Conservation (phyloP, 2,329 filamentous ascomycete genomes). For the Leptosphaerulina australis region DNA sequence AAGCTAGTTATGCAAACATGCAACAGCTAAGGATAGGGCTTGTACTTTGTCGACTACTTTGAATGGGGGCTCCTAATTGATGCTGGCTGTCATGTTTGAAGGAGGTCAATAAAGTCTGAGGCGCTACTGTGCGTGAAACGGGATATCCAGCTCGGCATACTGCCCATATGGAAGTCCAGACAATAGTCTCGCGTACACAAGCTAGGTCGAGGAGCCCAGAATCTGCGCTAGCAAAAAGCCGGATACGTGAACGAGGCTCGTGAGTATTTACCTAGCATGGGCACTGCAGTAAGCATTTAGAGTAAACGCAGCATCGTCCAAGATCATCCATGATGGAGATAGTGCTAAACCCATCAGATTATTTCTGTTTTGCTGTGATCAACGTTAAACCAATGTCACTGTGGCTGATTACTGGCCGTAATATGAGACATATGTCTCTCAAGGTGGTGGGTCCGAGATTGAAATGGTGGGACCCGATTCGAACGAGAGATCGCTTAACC, state of each 20-base stretch:
- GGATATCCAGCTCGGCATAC: slow-evolving; percentile 12
- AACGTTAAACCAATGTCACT: slow-evolving; percentile 9
- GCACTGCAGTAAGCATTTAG: background rate
- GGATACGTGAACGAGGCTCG: background rate
- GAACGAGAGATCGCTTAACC: slow-evolving; percentile 23
- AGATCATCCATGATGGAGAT: background rate
- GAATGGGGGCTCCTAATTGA: slow-evolving; percentile 3
- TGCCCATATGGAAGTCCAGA: slow-evolving; percentile 14
- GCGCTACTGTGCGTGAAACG: slow-evolving; percentile 14
- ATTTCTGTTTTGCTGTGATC: slow-evolving; percentile 2
- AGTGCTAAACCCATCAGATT: background rate
- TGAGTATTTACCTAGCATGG: background rate
- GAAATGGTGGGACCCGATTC: slow-evolving; percentile 19
- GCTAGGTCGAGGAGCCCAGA: background rate
- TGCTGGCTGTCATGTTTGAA: slow-evolving; percentile 3
- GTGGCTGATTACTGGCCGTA: slow-evolving; percentile 12
- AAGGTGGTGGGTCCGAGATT: slow-evolving; percentile 17
- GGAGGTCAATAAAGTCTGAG: slow-evolving; percentile 3
- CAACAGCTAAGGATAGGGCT: slow-evolving; percentile 7
- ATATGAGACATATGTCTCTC: slow-evolving; percentile 15
- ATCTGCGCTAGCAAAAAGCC: background rate
- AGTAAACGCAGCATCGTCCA: background rate
- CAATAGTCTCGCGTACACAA: slow-evolving; percentile 3
- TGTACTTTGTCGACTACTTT: slow-evolving; percentile 1
- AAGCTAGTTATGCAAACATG: slow-evolving; percentile 12